These are phyloP conservation scores for Trebouxiophyceae sp. DNA, from an alignment of 163 green algal genomes.

Conservation along the genomic window DNA sequence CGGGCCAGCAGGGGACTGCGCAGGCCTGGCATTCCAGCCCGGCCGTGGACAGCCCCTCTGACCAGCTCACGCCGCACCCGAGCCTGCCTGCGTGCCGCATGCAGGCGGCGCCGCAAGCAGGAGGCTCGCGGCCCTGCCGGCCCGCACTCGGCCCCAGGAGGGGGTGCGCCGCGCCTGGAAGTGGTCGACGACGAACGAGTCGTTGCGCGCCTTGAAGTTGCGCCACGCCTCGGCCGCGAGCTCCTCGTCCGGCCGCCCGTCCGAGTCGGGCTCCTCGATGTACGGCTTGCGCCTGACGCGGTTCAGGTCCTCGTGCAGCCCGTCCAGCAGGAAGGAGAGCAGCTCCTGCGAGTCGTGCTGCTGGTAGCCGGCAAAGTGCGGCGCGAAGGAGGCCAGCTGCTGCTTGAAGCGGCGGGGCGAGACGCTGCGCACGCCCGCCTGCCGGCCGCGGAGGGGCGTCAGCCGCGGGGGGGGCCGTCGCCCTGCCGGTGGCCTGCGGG, in stretches of 20 bases:
- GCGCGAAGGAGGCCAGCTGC: constrained; percentile 75
- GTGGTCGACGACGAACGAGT: constrained; percentile 86
- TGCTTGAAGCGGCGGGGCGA: constrained; percentile 83
- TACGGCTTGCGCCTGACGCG: constrained; percentile 90
- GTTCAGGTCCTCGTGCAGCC: constrained; percentile 96
- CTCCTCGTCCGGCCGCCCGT: constrained; percentile 67
- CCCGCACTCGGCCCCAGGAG: too few species aligned
- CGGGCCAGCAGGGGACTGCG: neutral
- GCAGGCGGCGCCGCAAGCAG: neutral
- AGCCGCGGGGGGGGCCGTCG: too few species aligned
- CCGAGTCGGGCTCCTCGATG: constrained; percentile 73
- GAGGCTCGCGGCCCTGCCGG: neutral
- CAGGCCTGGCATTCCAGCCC: neutral
- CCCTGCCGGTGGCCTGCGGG: too few species aligned
- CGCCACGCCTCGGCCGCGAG: constrained; percentile 75
- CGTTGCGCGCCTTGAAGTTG: constrained; percentile 80
- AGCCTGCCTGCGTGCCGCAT: neutral
- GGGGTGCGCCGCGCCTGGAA: constrained; percentile 75
- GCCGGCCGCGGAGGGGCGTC: too few species aligned
- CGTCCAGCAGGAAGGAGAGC: constrained; percentile 91
- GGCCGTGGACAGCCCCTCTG: neutral
- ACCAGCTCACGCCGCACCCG: neutral
- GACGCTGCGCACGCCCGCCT: constrained; percentile 43
- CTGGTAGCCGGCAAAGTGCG: constrained; percentile 88
- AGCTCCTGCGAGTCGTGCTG: constrained; percentile 89